A percentile compares a stretch with the other conserved stretches of the same genome.
These are phyloP conservation scores for Pichia thaimueangensis DNA, from an alignment of 805 yeast species.

Conservation along the genomic window DNA sequence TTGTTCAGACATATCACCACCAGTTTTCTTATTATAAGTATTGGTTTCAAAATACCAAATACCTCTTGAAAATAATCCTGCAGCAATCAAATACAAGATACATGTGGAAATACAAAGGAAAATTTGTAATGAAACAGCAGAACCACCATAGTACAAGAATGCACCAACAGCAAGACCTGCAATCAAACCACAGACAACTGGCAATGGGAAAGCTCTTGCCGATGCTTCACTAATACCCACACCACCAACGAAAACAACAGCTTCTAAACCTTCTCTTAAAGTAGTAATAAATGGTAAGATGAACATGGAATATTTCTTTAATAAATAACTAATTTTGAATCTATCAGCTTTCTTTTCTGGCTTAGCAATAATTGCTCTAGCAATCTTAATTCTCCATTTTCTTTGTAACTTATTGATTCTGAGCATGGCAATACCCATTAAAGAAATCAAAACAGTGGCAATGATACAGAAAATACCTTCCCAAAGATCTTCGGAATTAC, in stretches of 20 bases:
- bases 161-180: constrained; percentile 73
- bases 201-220: constrained; percentile 72
- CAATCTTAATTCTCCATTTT: constrained; percentile 95
- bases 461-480: constrained; percentile 91
- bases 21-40: constrained; percentile 56
- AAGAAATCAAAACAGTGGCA: constrained; percentile 81
- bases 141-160: constrained; percentile 74
- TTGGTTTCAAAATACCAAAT: constrained; percentile 83
- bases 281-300: constrained; percentile 85
- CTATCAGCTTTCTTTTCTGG: constrained; percentile 46
- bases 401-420: constrained; percentile 94
- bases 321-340: constrained; percentile 46
- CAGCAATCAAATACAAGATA: constrained; percentile 80
- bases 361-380: constrained; percentile 63
- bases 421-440: constrained; percentile 96
- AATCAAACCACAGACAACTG: constrained; percentile 81
- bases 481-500: constrained; percentile 87
- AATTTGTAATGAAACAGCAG: constrained; percentile 73
- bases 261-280: constrained; percentile 95
- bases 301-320: constrained; percentile 81
- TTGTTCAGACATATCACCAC: constrained; percentile 91
- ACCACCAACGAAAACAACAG: constrained; percentile 94
- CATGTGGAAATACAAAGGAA: constrained; percentile 85
- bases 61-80: constrained; percentile 91
- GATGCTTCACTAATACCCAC: constrained; percentile 58